Base-by-base conservation (phyloP, 108 stramenopile species). In the Cyclotella atomus region DNA sequence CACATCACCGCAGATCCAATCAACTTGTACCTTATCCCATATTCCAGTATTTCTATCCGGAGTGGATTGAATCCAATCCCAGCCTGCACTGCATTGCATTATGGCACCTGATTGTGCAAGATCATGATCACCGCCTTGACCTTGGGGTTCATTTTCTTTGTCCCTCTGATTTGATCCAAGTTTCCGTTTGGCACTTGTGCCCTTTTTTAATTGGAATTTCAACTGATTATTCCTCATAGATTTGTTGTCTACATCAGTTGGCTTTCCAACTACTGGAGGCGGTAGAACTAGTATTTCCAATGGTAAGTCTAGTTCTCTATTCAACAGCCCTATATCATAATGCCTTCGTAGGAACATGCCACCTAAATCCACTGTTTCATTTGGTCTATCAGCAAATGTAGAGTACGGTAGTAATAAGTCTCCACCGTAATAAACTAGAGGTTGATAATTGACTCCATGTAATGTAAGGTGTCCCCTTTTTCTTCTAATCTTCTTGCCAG, bases 61-160 rank as follows among this genome's bases (percentile, higher is more conserved):
- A 14, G 71, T 79, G 15, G 68, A 49, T 21, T 70, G 75, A 30
- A 80, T 77, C 87, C 87, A 88, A 78, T 88, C 85, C 84, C 85
- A 88, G 9, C 87, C 87, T 0, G 50, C 70, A 21, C 65, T 67
- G 44, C 75, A 88, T 67, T 88, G 87, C 54, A 76, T 64, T 34
- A 80, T 77, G 3, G 80, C 68, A 12, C 80, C 83, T 30, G 84
- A 70, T 59, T 80, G 34, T 14, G 87, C 84, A 2, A 88, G 20
- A 36, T 66, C 38, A 68, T 88, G 87, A 59, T 84, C 75, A 8
- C 84, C 87, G 25, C 87, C 87, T 63, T 85, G 84, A 27, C 76
- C 68, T 59, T 70, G 54, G 2, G 68, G 72, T 28, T 73, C 53
- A 12, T 41, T 68, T 35, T 34, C n/a, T 25, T 43, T 38, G 28